These are phyloP conservation scores for Ophiobolus disseminans DNA, from an alignment of 2,329 filamentous ascomycete genomes.

Conservation along the genomic window DNA sequence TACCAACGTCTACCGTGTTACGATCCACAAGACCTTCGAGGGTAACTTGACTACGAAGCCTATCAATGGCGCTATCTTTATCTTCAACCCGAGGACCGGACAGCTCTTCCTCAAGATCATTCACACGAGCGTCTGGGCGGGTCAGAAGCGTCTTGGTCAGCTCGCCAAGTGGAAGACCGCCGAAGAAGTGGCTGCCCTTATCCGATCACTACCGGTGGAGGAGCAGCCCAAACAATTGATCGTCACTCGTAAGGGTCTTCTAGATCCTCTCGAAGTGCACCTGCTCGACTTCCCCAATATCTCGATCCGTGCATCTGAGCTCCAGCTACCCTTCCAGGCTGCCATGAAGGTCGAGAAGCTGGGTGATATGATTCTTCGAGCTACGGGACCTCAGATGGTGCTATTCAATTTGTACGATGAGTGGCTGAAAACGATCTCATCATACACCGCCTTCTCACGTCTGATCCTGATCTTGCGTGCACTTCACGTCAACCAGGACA, in stretches of 20 bases:
- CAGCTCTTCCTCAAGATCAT: constrained; percentile 99
- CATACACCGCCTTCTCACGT: constrained; percentile 97
- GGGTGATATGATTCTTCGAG: constrained; percentile 97
- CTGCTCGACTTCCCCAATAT: constrained; percentile 99
- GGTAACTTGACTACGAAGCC: constrained; percentile 99
- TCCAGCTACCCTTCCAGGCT: constrained; percentile 97
- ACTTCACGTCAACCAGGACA: constrained; percentile 96
- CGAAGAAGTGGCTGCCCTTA: constrained; percentile 97
- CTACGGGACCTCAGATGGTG: constrained; percentile 99
- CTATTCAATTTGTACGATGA: constrained; percentile 99
- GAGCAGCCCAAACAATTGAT: constrained; percentile 99
- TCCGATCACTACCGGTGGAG: constrained; percentile 92
- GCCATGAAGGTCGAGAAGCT: constrained; percentile 99
- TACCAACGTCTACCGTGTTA: constrained; percentile 98
- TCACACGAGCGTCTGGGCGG: constrained; percentile 98
- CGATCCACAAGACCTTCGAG: constrained; percentile 99
- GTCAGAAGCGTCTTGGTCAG: constrained; percentile 98
- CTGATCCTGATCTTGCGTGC: constrained; percentile 92
- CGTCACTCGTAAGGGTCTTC: constrained; percentile 93
- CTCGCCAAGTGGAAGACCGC: constrained; percentile 99
- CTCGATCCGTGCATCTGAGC: constrained; percentile 93
- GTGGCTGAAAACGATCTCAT: constrained; percentile 98
- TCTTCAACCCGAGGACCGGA: constrained; percentile 98
- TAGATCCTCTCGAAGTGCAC: constrained; percentile 97
- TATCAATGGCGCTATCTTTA: constrained; percentile 99